Evolutionary conservation across 1,284 basidiomycete genomes (phyloP), one percentile per base, ranked within the genome.

Genomic region (Leccinum solheimii): DNA sequence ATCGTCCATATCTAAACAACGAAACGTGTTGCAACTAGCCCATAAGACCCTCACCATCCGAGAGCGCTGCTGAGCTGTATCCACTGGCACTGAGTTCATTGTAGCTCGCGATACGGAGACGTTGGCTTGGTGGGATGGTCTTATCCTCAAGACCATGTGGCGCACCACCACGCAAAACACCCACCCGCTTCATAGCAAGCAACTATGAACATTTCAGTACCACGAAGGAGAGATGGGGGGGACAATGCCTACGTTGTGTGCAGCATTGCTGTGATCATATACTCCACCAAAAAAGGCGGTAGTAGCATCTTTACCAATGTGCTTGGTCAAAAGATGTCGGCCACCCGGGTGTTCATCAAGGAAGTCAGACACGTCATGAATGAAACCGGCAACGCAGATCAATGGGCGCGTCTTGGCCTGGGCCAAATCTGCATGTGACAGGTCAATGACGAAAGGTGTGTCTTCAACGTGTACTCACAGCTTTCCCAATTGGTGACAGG

Each of bases 271-370:
- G 74, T 97, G 94, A 66, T 96, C 92, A 73, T 96, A 95, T 2
- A 95, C 91, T 69, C 94, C 95, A 62, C 95, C 95, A 71, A 95
- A 95, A 84, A 97, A 97, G 3, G 94, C 94, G 0, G 92, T 91
- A 0, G 94, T 94, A 3, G 91, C 94, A 70, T 97, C 94, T 68
- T 84, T 87, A 51, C 92, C 92, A 67, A 92, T 86, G 57, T 84
- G 83, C 67, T 87, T 86, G 68, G 85, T 83, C 67, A 94, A 78
- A 30, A 92, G 76, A 68, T 90, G 87, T 5, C 84, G 80, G 19
- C 83, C 83, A 54, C 91, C 95, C 16, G 95, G 95, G 75, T 97
- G 95, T 69, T 96, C 91, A 58, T 95, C 90, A 62, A 92, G 84
- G 78, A 97, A 97, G n/a, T 83, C 78, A 1, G 87, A 82, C 57